These are phyloP conservation scores for Yarrowia bubula DNA, from an alignment of 805 yeast species.

Conservation along the genomic window DNA sequence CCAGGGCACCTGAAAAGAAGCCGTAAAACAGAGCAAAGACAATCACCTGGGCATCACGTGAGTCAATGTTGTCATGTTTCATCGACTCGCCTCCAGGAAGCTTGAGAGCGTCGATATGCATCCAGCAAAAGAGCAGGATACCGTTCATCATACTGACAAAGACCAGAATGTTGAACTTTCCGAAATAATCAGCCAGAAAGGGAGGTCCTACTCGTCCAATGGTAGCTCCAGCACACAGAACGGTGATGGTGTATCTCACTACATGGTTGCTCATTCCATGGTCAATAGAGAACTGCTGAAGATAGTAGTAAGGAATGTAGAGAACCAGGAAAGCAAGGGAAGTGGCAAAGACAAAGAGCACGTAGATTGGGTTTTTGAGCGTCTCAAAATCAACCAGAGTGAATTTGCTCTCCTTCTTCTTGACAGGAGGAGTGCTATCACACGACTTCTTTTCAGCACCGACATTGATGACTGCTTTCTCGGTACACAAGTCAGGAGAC, in stretches of 20 bases:
- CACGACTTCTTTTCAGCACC: constrained; percentile 4
- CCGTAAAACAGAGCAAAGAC: constrained; percentile 35
- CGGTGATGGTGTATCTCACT: constrained; percentile 33
- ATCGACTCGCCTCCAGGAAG: background rate
- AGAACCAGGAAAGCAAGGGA: constrained; percentile 16
- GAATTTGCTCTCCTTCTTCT: background rate
- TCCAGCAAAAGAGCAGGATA: constrained; percentile 38
- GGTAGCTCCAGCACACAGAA: constrained; percentile 39
- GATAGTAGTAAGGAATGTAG: constrained; percentile 26
- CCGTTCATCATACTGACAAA: constrained; percentile 39
- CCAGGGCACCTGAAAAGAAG: constrained; percentile 34
- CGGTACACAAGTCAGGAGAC: background rate
- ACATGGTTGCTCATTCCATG: background rate
- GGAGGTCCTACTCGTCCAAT: constrained; percentile 53
- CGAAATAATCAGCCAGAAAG: constrained; percentile 46
- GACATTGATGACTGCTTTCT: background rate
- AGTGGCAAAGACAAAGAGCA: constrained; percentile 42
- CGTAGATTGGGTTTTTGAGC: constrained; percentile 28
- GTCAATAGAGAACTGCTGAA: constrained; percentile 24
- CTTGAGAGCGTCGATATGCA: constrained; percentile 30
- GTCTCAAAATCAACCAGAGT: constrained; percentile 5
- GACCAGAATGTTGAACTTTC: constrained; percentile 45
- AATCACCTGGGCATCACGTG: constrained; percentile 31
- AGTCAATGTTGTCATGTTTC: background rate
- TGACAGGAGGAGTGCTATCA: background rate